A percentile compares a stretch with the other conserved stretches of the same genome.
phyloP scores from a whole-genome alignment of 192 early-diverging fungal genomes.

The Obelidium mucronatum region DNA sequence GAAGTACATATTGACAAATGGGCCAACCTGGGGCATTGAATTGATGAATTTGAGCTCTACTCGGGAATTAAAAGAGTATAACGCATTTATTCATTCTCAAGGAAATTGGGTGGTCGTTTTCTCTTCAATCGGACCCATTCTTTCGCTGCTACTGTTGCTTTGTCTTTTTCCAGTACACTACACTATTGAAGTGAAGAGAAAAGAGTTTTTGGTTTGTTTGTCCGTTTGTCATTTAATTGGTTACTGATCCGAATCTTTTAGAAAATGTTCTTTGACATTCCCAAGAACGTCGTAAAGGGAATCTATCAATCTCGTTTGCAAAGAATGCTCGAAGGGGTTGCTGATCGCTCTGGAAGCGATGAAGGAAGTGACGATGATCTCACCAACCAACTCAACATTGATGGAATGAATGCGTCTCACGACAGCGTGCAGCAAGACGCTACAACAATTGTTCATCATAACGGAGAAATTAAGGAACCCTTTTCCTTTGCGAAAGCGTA shows the following conservation, averaged over 20 bases:
- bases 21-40: not conserved
- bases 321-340: not conserved
- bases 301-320: conserved; percentile 43
- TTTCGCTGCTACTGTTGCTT: not conserved
- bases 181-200: not conserved
- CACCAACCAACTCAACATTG: not conserved
- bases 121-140: not conserved
- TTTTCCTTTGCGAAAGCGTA: not conserved
- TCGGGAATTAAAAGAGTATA: not conserved
- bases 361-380: conserved; percentile 18
- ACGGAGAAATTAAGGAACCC: not conserved
- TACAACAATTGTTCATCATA: not conserved
- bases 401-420: not conserved
- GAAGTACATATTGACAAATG: conserved; percentile 1
- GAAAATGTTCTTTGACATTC: conserved; percentile 45
- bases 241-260: not conserved
- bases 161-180: conserved; percentile 9
- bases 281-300: conserved; percentile 48
- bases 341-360: conserved; percentile 33
- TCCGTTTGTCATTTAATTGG: not conserved
- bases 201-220: conserved; percentile 10
- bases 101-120: not conserved
- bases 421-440: not conserved
- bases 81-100: not conserved
- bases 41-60: conserved; percentile 19